phyloP scores from a whole-genome alignment of 164 flowering plant species.

The Hamamelis virginiana region DNA sequence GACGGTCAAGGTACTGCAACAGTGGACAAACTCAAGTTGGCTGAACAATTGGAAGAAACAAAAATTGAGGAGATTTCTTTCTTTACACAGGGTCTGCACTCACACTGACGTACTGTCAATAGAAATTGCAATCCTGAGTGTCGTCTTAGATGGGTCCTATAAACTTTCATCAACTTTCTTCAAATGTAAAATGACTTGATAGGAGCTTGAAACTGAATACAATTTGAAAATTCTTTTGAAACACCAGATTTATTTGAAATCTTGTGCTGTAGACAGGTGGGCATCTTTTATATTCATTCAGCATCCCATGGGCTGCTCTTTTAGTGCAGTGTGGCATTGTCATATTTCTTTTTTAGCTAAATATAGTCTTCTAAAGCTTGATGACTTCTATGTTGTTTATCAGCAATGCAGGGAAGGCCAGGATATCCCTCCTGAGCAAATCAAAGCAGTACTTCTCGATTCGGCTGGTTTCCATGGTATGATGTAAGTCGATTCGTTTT shows the following conservation, averaged over 20 bases:
- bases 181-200: too few relatives aligned
- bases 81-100: too few relatives aligned
- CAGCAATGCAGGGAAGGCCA: slow-evolving; percentile 41
- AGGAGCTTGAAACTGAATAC: too few relatives aligned
- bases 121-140: too few relatives aligned
- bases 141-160: too few relatives aligned
- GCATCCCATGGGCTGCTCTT: not conserved
- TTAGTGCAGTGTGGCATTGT: not conserved
- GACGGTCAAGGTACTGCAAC: too few relatives aligned
- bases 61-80: too few relatives aligned
- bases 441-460: slow-evolving; percentile 39
- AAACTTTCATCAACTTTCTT: too few relatives aligned
- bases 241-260: not conserved
- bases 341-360: not conserved
- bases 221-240: not conserved
- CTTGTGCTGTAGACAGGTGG: not conserved
- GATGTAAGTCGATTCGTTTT: slow-evolving; percentile 2
- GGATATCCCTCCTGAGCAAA: slow-evolving; percentile 35
- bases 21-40: too few relatives aligned
- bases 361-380: not conserved
- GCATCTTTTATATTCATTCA: not conserved
- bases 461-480: slow-evolving; percentile 29
- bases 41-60: too few relatives aligned
- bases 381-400: not conserved
- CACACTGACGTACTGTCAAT: too few relatives aligned